Percentiles rank a stretch among this genome's conserved stretches.
Conservation (phyloP, 2,329 filamentous ascomycete genomes). For the Leptographium lundbergii region DNA sequence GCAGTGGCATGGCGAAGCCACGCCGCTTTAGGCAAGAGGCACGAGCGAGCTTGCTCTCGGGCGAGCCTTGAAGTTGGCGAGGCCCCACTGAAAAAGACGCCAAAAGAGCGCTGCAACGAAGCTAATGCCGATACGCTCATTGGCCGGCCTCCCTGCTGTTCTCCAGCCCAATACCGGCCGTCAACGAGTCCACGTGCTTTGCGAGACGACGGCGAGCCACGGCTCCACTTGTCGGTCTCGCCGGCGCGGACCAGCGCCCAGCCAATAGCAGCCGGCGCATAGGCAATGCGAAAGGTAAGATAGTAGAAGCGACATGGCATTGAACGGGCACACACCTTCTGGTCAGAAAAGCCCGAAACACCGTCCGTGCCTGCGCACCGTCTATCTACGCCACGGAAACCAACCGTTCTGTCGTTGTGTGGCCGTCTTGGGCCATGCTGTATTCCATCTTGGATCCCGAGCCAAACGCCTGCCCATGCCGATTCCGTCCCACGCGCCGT, state of each 20-base stretch:
- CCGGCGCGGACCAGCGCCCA: too few species aligned
- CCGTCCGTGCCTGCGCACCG: too few species aligned
- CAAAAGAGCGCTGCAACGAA: not conserved
- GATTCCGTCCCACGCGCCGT: not conserved
- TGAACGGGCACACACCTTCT: too few species aligned
- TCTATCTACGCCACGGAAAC: too few species aligned
- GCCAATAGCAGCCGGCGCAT: not conserved
- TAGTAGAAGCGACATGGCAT: too few species aligned
- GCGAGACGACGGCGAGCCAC: not conserved
- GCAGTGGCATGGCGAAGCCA: not conserved
- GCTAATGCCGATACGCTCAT: not conserved
- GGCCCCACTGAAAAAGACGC: not conserved
- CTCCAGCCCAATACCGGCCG: not conserved
- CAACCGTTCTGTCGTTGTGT: too few species aligned
- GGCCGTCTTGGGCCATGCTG: too few species aligned
- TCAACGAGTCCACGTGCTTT: not conserved
- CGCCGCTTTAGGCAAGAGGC: not conserved
- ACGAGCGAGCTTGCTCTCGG: not conserved
- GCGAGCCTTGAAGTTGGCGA: not conserved
- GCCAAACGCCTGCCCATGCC: not conserved
- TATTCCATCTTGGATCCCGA: too few species aligned
- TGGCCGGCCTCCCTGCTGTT: not conserved
- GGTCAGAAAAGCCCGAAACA: too few species aligned
- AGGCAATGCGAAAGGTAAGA: not conserved
- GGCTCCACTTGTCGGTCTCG: not conserved